Evolutionary conservation across 1,284 basidiomycete species (phyloP).

Genomic region (Naganishia liquefaciens): DNA sequence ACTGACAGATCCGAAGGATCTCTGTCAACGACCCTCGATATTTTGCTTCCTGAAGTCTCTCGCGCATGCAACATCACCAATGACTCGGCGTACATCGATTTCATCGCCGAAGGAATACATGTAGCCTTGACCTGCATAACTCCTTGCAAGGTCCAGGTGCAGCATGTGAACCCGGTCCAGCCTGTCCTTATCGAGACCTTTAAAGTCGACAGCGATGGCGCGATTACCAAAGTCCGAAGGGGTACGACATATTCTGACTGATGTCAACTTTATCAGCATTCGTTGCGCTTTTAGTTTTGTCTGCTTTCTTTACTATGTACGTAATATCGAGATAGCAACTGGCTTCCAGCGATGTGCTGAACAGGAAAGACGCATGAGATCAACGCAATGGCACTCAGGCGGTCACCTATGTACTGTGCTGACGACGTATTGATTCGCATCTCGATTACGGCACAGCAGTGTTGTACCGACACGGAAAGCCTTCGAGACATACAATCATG

Average conservation of each 20-base stretch:
- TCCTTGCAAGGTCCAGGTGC: not conserved
- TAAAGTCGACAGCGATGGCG: not conserved
- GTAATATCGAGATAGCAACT: no score
- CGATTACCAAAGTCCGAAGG: not conserved
- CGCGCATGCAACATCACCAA: not conserved
- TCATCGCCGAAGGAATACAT: not conserved
- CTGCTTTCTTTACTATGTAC: no score
- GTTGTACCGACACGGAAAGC: no score
- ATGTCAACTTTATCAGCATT: not conserved
- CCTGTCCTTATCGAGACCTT: not conserved
- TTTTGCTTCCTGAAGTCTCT: not conserved
- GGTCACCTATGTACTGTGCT: no score
- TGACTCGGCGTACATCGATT: not conserved
- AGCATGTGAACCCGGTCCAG: not conserved
- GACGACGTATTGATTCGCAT: no score
- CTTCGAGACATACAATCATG: no score
- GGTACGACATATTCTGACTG: not conserved
- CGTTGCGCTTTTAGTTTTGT: no score
- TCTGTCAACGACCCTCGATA: not conserved
- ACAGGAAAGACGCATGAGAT: no score
- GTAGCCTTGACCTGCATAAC: slow-evolving; percentile 2
- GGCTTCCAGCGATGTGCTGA: no score
- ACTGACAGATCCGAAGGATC: not conserved
- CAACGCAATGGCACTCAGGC: no score
- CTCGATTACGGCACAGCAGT: no score